phyloP scores from a whole-genome alignment of 2,329 filamentous ascomycete species.

The Clathrospora elynae region DNA sequence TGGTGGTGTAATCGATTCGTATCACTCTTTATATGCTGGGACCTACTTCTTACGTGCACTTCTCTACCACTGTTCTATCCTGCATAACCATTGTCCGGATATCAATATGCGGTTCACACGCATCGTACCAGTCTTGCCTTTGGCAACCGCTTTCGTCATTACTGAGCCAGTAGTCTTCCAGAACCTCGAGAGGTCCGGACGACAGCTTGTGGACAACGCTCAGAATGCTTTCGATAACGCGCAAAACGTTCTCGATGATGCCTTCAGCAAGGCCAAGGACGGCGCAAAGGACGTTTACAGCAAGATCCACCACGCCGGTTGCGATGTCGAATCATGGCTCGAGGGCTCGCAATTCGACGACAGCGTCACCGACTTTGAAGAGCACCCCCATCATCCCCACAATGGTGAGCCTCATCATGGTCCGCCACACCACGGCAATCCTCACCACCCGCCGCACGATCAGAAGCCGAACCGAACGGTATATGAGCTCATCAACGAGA shows the following conservation, averaged over 20 bases:
- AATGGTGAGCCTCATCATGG: slow-evolving; percentile 25
- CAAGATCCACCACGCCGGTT: slow-evolving; percentile 52
- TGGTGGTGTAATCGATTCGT: slow-evolving; percentile 43
- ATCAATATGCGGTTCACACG: slow-evolving; percentile 56
- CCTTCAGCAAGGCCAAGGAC: slow-evolving; percentile 50
- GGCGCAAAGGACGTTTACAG: slow-evolving; percentile 46
- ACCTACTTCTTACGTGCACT: slow-evolving; percentile 15
- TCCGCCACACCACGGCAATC: slow-evolving; percentile 45
- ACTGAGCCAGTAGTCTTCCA: slow-evolving; percentile 57
- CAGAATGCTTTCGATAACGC: slow-evolving; percentile 32
- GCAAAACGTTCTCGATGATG: slow-evolving; percentile 52
- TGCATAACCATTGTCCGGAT: slow-evolving; percentile 12
- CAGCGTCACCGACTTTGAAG: slow-evolving; percentile 43
- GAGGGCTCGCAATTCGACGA: slow-evolving; percentile 44
- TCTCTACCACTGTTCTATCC: slow-evolving; percentile 10
- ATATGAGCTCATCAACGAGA: slow-evolving; percentile 77
- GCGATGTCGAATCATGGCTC: slow-evolving; percentile 57
- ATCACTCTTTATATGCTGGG: slow-evolving; percentile 19
- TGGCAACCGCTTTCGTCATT: slow-evolving; percentile 59
- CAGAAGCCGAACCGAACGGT: slow-evolving; percentile 69
- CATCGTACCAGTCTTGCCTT: slow-evolving; percentile 56
- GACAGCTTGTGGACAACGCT: slow-evolving; percentile 25
- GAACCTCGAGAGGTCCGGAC: slow-evolving; percentile 35
- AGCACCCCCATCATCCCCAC: slow-evolving; percentile 38
- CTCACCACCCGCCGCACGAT: slow-evolving; percentile 48